Evolutionary conservation across 345 rosid species (phyloP), one percentile per base, ranked within the genome.

Genomic region (Diplotaxis tenuifolia): DNA sequence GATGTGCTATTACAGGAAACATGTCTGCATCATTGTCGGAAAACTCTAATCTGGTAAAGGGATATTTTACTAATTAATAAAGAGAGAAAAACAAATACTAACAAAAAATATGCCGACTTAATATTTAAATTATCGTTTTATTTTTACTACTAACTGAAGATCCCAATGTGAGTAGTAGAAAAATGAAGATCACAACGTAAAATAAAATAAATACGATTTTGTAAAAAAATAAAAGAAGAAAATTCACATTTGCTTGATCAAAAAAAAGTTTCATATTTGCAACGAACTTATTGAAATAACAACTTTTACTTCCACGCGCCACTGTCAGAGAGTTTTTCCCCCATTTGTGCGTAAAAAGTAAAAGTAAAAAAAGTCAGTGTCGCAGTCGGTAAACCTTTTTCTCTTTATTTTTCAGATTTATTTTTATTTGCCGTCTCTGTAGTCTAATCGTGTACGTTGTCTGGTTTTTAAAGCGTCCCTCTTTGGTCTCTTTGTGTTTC

Each of bases 271-370:
- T 5, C 1, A 56, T 21, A 28, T 15, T 16, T 59, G 49, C 75
- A 71, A 67, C 72, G 31, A 74, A 74, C 78, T 74, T 31, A 53
- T 61, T 64, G 65, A 62, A n/a, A 68, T 68, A 53, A 25, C 27
- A 27, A 68, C 27, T 68, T 75, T 62, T 31, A 64, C 34, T 38
- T 64, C 55, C 72, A 71, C 72, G 80, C 80, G 76, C 72, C 76
- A 19, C 57, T 77, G 76, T 59, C 80, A 71, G 80, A 71, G 76
- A 76, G 75, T 45, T 56, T 77, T 58, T 36, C 0, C 80, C 67
- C 68, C 76, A 58, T 63, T 71, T 65, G 75, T 71, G 72, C 63
- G 68, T 40, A 34, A 65, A 76, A 68, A 47, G 49, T 52, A 65
- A 76, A 68, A 47, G 49, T 52, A 4, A 21, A 63, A 76, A 52